A percentile compares a stretch with the other conserved stretches of the same genome.
Conservation (phyloP, 495 filamentous ascomycete species). For the Cercophora samala region DNA sequence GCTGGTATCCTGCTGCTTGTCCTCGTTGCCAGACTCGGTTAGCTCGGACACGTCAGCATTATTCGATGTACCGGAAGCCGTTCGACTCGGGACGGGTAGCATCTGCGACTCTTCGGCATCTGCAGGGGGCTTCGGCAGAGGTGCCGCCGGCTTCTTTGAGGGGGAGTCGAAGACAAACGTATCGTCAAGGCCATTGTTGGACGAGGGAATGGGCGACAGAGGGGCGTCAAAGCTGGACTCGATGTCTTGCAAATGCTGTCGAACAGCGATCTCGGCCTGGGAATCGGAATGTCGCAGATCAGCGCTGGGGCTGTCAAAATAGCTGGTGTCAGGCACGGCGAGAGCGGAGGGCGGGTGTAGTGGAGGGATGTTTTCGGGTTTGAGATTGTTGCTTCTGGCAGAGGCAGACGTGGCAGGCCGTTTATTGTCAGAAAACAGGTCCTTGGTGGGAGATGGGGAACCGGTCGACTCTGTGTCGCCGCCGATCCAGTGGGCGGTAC, state of each 20-base stretch:
- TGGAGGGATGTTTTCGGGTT: conserved; percentile 30
- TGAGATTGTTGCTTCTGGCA: conserved; percentile 16
- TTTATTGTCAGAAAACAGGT: conserved; percentile 13
- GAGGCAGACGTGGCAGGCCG: conserved; percentile 16
- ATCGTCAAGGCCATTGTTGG: conserved; percentile 54
- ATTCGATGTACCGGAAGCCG: conserved; percentile 21
- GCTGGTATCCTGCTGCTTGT: conserved; percentile 39
- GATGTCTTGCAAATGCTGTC: conserved; percentile 70
- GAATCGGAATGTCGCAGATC: conserved; percentile 41
- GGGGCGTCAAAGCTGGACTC: conserved; percentile 79
- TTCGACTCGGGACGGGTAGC: conserved; percentile 21
- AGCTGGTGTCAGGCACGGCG: conserved; percentile 39
- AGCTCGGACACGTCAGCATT: conserved; percentile 24
- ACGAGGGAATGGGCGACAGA: conserved; percentile 45
- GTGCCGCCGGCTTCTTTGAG: conserved; percentile 28
- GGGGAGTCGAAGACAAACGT: conserved; percentile 60
- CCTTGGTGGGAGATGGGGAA: conserved; percentile 11
- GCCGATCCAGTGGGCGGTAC: conserved; percentile 20
- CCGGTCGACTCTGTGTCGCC: not conserved
- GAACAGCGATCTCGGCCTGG: conserved; percentile 44
- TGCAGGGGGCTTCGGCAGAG: conserved; percentile 9
- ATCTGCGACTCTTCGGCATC: conserved; percentile 27
- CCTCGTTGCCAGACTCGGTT: conserved; percentile 22
- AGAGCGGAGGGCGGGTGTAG: conserved; percentile 21
- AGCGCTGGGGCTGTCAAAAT: conserved; percentile 41